Evolutionary conservation across 1,284 basidiomycete species (phyloP).

Genomic region (Boletus subluridellus): DNA sequence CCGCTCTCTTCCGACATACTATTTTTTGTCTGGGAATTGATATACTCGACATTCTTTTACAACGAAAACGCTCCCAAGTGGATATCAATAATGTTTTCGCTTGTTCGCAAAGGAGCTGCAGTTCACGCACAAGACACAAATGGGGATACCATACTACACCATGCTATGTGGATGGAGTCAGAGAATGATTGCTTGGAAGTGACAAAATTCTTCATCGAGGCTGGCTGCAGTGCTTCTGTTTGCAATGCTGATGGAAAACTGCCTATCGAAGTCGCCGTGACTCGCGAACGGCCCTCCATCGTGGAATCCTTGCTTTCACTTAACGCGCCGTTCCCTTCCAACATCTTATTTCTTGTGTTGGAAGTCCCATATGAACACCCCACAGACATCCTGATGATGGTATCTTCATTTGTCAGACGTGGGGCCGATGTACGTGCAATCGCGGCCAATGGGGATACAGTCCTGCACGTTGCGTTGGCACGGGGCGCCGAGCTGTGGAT

Average conservation of each 20-base stretch:
- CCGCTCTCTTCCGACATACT: too few species aligned
- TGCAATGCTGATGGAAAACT: too few species aligned
- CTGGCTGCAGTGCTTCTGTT: too few species aligned
- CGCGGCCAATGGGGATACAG: not conserved
- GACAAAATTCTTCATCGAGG: too few species aligned
- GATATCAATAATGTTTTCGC: not conserved
- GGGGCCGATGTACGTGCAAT: not conserved
- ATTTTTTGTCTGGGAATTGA: not conserved
- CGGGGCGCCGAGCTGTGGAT: too few species aligned
- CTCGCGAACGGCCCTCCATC: not conserved
- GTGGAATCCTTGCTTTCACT: not conserved
- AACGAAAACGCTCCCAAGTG: too few species aligned
- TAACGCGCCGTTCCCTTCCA: not conserved
- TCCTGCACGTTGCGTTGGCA: not conserved
- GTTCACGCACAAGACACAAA: not conserved
- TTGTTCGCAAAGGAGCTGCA: not conserved
- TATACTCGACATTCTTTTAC: too few species aligned
- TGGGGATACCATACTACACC: not conserved
- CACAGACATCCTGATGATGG: fast-evolving
- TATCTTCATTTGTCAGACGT: not conserved
- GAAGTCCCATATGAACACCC: too few species aligned
- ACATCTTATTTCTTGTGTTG: not conserved
- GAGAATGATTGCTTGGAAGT: not conserved
- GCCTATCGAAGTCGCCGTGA: too few species aligned
- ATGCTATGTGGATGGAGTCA: too few species aligned